These are phyloP conservation scores for Tetradesmus lagerheimii DNA, from an alignment of 139 green algal genomes.

Conservation along the genomic window DNA sequence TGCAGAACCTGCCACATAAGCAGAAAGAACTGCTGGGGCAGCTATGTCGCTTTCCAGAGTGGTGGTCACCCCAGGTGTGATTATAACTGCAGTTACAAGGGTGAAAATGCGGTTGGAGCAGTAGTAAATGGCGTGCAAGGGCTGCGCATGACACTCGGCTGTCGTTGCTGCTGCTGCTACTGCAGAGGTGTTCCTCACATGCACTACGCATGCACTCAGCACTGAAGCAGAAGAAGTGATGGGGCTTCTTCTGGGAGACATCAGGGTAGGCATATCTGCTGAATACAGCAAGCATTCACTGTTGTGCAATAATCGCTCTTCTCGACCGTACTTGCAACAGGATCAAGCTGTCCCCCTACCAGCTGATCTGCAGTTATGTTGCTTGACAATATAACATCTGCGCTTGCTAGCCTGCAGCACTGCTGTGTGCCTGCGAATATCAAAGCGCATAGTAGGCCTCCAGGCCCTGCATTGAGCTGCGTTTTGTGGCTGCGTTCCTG, in stretches of 20 bases:
- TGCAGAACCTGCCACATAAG: background rate
- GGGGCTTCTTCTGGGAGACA: conserved; percentile 86
- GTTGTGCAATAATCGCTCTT: background rate
- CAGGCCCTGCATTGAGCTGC: background rate
- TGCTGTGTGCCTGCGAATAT: background rate
- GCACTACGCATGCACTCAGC: conserved; percentile 79
- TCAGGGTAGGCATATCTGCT: conserved; percentile 50
- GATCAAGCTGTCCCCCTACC: no score
- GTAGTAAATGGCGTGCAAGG: background rate
- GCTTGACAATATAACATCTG: no score
- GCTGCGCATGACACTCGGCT: background rate
- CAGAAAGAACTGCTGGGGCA: background rate
- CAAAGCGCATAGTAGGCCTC: background rate
- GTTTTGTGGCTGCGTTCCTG: background rate
- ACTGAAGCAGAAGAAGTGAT: conserved; percentile 91
- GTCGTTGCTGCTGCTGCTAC: background rate
- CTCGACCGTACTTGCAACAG: background rate
- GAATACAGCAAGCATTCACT: background rate
- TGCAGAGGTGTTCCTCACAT: conserved; percentile 81
- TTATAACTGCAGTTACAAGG: background rate
- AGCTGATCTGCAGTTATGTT: no score
- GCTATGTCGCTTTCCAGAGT: conserved; percentile 24
- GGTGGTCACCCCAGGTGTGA: conserved; percentile 26
- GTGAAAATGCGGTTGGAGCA: background rate
- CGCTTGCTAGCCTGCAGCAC: no score